Evolutionary conservation across 2,329 filamentous ascomycete species (phyloP).

Genomic region (Pestalotiopsis sp.): DNA sequence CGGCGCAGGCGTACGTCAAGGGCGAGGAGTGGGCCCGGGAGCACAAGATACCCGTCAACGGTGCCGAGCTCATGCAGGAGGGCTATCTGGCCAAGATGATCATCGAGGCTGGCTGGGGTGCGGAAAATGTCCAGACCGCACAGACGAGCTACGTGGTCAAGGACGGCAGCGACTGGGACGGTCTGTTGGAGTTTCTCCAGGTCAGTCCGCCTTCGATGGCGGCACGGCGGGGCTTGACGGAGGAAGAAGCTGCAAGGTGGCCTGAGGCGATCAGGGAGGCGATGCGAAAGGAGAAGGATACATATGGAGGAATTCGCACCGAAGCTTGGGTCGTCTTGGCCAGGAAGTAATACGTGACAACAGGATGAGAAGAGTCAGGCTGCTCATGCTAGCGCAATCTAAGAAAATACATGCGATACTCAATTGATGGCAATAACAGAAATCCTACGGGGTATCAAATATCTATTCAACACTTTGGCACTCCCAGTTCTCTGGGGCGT

Average conservation of each 20-base stretch:
- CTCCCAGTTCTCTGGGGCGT: conserved; percentile 23
- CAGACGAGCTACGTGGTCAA: conserved; percentile 10
- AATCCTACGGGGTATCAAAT: not conserved
- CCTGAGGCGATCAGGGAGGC: conserved; percentile 20
- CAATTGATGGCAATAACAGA: not conserved
- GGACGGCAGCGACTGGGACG: conserved; percentile 17
- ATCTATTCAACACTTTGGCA: conserved; percentile 15
- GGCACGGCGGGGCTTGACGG: conserved; percentile 21
- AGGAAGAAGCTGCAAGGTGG: conserved; percentile 24
- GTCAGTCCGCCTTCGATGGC: conserved; percentile 17
- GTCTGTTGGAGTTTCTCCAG: conserved; percentile 23
- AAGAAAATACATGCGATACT: not conserved
- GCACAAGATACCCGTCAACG: conserved; percentile 26
- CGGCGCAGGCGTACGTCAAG: conserved; percentile 22
- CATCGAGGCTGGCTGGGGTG: conserved; percentile 20
- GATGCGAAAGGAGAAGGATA: conserved; percentile 17
- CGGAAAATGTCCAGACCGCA: not conserved
- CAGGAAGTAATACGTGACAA: conserved; percentile 12
- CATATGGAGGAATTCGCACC: conserved; percentile 22
- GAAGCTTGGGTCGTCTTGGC: conserved; percentile 25
- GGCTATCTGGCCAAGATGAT: conserved; percentile 22
- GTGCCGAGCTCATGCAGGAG: conserved; percentile 24
- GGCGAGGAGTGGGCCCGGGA: conserved; percentile 20
- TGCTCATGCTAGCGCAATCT: not conserved
- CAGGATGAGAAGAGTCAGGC: not conserved